Percentiles rank a stretch among this genome's conserved stretches.
phyloP scores from a whole-genome alignment of 73 alveolate genomes.

The Diophrys appendiculata region DNA sequence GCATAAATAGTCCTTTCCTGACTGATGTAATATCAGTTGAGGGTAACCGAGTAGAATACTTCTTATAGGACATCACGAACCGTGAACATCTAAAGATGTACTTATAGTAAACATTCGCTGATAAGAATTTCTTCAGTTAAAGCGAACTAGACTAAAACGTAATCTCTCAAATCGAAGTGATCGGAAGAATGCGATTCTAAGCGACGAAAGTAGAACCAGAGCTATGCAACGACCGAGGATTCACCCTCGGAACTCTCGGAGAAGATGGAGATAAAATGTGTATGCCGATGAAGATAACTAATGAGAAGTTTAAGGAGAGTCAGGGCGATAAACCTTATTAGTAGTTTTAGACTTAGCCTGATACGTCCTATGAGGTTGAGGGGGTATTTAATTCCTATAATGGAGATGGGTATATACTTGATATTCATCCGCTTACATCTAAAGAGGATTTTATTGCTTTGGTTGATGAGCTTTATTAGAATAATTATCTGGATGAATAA shows the following conservation, averaged over 20 bases:
- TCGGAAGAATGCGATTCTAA: not conserved
- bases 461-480: not conserved
- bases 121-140: not conserved
- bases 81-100: not conserved
- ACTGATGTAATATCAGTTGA: too few relatives aligned
- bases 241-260: not conserved
- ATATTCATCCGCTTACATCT: not conserved
- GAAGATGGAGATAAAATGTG: not conserved
- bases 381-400: not conserved
- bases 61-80: too few relatives aligned
- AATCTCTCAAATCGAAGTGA: not conserved
- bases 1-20: not conserved
- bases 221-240: not conserved
- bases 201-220: not conserved
- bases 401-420: not conserved
- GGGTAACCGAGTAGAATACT: not conserved
- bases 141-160: not conserved
- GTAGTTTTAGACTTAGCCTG: not conserved
- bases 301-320: not conserved
- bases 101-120: not conserved
- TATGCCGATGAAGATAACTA: not conserved
- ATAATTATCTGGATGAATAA: not conserved
- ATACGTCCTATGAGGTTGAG: not conserved
- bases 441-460: not conserved
- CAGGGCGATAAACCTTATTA: not conserved